Conservation (phyloP, 1,284 basidiomycete genomes). For the Schizophyllum commune region DNA sequence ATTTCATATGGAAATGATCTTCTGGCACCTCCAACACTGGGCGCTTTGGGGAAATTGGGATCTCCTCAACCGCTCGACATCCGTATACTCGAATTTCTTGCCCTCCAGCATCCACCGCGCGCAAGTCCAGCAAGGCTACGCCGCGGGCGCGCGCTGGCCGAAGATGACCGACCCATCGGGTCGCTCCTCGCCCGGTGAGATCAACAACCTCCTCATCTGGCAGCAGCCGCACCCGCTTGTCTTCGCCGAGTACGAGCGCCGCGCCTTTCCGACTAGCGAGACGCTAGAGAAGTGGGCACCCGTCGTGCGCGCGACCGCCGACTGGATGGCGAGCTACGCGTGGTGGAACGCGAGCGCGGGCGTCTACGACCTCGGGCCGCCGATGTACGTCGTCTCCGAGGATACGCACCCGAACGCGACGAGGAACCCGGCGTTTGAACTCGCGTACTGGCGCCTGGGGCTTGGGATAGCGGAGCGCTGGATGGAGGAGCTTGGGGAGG, state of each 20-base stretch:
- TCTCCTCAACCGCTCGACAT: conserved; percentile 35
- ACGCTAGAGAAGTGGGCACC: conserved; percentile 43
- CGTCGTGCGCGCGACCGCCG: conserved; percentile 43
- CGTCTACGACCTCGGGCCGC: conserved; percentile 49
- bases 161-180: conserved; percentile 59
- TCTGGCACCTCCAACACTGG: conserved; percentile 56
- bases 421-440: conserved; percentile 47
- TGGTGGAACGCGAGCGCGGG: conserved; percentile 39
- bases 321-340: conserved; percentile 54
- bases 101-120: conserved; percentile 35
- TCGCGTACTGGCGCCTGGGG: conserved; percentile 52
- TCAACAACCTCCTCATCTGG: conserved; percentile 59
- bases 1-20: conserved; percentile 59
- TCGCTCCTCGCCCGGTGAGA: conserved; percentile 48
- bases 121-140: conserved; percentile 44
- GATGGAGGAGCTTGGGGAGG: conserved; percentile 34
- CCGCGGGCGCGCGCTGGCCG: conserved; percentile 48
- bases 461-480: conserved; percentile 40
- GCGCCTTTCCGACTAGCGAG: conserved; percentile 29
- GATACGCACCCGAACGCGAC: conserved; percentile 49
- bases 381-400: conserved; percentile 50
- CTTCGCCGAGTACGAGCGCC: conserved; percentile 52
- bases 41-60: conserved; percentile 55
- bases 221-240: conserved; percentile 52
- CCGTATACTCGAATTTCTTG: conserved; percentile 42